Base-by-base conservation (phyloP, 441 rosid genomes). In the Hura crepitans region DNA sequence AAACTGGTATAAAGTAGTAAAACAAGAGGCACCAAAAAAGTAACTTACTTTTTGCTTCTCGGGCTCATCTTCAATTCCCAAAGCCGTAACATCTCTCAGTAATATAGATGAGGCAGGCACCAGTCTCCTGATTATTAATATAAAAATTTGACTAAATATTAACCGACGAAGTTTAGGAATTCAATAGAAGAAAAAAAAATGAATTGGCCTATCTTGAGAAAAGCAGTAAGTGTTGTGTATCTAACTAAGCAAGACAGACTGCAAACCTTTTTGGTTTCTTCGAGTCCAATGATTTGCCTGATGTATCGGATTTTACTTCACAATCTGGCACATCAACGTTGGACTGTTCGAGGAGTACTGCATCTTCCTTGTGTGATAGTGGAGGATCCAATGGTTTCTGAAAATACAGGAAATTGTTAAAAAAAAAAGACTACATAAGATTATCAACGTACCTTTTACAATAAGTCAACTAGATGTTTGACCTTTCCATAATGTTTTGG, bases 181-280 rank as follows among this genome's bases (percentile, higher is more conserved):
- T 25, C 30, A 22, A 12, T 39, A 10, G 18, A 35, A 57, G 35
- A 20, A 30, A 49, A 15, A 22, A 30, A 46, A 49, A 15, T 7
- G 11, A 13, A n/a, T 45, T 11, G 42, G n/a, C 22, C 5, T 35
- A 46, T 3, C 25, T 30, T 14, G 39, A 28, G 28, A 64, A 17
- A 37, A 57, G 25, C 23, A 57, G 50, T 17, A 61, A 15, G 20
- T 18, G 27, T 65, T 17, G 0, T 65, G 35, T 6, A 31, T 23
- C 15, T 43, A 35, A 30, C 6, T 12, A 50, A n/a, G 27, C 20
- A n/a, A 30, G 30, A 61, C 2, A n/a, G 39, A 20, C 15, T 55
- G 33, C 33, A 14, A 64, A 89, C 98, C 99, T 86, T 77, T 65
- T 92, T 60, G 97, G 90, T 82, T 89, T 89, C 79, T 82, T 80